A percentile compares a stretch with the other conserved stretches of the same genome.
Conservation (phyloP, 208 protist genomes). For the Leishmania arabica region DNA sequence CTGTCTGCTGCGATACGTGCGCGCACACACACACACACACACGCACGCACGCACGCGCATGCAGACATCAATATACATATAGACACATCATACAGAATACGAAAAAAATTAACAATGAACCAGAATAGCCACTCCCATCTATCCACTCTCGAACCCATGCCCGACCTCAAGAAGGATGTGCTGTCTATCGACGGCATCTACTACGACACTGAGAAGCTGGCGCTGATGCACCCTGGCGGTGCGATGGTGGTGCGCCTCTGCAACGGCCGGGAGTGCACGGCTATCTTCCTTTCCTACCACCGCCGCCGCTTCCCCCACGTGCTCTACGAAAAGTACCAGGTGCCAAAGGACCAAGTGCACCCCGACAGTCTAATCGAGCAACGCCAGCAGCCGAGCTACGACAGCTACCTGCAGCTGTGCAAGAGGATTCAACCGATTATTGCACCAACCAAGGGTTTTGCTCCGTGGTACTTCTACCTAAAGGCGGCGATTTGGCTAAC, state of each 20-base stretch:
- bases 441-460: conserved; percentile 64
- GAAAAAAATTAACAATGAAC: not conserved
- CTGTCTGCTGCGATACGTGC: not conserved
- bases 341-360: conserved; percentile 50
- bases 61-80: not conserved
- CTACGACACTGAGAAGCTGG: conserved; percentile 75
- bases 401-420: conserved; percentile 72
- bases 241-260: conserved; percentile 72
- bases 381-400: conserved; percentile 51
- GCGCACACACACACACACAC: not conserved
- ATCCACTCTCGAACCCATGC: not conserved
- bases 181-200: conserved; percentile 78
- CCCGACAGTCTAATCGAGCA: conserved; percentile 44
- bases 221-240: conserved; percentile 64
- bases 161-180: conserved; percentile 45
- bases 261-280: conserved; percentile 72
- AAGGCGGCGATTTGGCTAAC: conserved; percentile 58
- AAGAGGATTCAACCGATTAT: conserved; percentile 54
- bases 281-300: conserved; percentile 77
- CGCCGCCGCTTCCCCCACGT: conserved; percentile 78
- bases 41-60: not conserved
- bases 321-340: conserved; percentile 58
- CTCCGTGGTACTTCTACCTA: conserved; percentile 78
- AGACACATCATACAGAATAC: no score
- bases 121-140: not conserved